A percentile compares a stretch with the other conserved stretches of the same genome.
Conservation (phyloP, 257 asterid species). For the Gardenia jasminoides region DNA sequence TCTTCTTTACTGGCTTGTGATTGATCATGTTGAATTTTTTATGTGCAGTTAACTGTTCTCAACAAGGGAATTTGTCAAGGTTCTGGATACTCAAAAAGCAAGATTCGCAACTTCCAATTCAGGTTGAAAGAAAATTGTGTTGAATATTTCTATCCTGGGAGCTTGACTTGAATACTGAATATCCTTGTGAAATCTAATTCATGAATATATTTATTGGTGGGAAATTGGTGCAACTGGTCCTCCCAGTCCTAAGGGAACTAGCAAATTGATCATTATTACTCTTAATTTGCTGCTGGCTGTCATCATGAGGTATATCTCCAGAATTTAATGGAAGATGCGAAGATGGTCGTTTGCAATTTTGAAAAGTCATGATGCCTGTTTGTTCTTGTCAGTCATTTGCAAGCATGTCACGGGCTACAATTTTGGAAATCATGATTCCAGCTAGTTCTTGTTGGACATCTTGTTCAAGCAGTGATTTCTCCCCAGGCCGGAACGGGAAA, state of each 20-base stretch:
- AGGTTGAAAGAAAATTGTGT: constrained; percentile 68
- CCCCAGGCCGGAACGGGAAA: too few species aligned
- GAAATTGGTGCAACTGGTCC: neutral
- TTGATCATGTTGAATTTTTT: constrained; percentile 1
- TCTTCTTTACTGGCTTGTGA: constrained; percentile 3
- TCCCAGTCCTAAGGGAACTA: too few species aligned
- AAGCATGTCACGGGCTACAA: neutral
- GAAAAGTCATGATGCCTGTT: too few species aligned
- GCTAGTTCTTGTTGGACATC: neutral
- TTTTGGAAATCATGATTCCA: neutral
- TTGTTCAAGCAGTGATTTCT: too few species aligned
- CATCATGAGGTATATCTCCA: too few species aligned
- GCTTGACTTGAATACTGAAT: constrained; percentile 28
- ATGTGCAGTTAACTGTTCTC: constrained; percentile 61
- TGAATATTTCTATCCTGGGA: constrained; percentile 83
- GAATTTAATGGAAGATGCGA: too few species aligned
- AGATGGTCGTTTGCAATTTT: neutral
- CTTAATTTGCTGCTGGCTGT: too few species aligned
- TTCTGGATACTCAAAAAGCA: constrained; percentile 41
- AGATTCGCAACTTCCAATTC: constrained; percentile 67
- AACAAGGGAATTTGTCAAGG: constrained; percentile 50
- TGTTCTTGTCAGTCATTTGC: too few species aligned
- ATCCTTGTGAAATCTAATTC: neutral
- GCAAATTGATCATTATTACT: too few species aligned
- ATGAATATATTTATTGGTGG: too few species aligned